These are phyloP conservation scores for Trichoderma sp. DNA, from an alignment of 2,329 filamentous ascomycete genomes.

Conservation along the genomic window DNA sequence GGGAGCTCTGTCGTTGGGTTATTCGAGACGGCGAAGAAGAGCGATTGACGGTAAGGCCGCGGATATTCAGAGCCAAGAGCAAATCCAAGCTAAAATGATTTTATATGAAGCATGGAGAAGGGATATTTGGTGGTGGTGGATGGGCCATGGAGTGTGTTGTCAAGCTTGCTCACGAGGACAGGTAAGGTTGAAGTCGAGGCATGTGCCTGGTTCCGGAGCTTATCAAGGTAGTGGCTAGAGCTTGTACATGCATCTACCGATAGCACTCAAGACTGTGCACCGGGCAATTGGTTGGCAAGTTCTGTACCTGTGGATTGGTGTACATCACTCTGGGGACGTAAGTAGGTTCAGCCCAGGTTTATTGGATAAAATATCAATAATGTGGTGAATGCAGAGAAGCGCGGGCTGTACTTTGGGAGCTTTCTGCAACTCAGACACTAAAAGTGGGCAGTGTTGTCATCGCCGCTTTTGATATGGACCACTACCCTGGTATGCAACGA, in stretches of 20 bases:
- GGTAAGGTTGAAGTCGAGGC: neutral
- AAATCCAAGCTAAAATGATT: neutral
- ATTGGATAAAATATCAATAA: neutral
- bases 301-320: neutral
- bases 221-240: neutral
- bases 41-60: neutral
- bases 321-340: neutral
- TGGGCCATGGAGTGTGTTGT: neutral
- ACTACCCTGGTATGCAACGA: neutral
- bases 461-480: neutral
- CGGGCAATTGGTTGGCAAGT: neutral
- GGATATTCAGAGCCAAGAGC: neutral
- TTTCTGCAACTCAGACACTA: neutral
- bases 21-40: neutral
- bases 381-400: neutral
- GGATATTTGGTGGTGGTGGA: neutral
- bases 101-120: neutral
- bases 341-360: neutral
- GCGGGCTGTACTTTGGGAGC: neutral
- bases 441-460: neutral
- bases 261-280: neutral
- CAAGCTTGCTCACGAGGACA: constrained; percentile 22
- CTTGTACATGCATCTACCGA: neutral
- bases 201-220: constrained; percentile 15
- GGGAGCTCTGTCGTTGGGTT: neutral